phyloP scores from a whole-genome alignment of 2,329 filamentous ascomycete genomes.

The Colletotrichum lini region DNA sequence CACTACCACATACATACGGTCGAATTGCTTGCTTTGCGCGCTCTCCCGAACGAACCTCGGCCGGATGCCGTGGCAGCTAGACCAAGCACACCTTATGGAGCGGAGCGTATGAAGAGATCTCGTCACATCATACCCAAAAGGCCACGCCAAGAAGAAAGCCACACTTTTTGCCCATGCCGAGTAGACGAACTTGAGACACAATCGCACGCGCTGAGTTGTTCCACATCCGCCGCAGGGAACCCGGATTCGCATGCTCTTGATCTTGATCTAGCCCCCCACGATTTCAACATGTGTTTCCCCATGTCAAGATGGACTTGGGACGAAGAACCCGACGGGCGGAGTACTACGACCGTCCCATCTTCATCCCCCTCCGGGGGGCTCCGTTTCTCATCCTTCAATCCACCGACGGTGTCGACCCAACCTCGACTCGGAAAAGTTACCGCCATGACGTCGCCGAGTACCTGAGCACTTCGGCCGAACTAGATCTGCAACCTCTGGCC shows the following conservation, averaged over 20 bases:
- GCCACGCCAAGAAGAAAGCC: background rate
- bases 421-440: constrained; percentile 7
- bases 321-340: constrained; percentile 19
- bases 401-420: background rate
- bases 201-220: background rate
- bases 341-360: constrained; percentile 21
- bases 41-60: no score
- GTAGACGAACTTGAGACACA: constrained; percentile 13
- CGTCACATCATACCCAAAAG: background rate
- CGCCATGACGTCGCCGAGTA: constrained; percentile 31
- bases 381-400: constrained; percentile 11
- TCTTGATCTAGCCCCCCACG: constrained; percentile 1
- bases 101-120: background rate
- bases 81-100: constrained; percentile 12
- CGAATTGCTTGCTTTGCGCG: constrained; percentile 10
- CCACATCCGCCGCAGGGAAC: constrained; percentile 14
- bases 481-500: constrained; percentile 19
- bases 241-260: constrained; percentile 12
- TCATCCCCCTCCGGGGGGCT: background rate
- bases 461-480: constrained; percentile 35
- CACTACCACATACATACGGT: background rate
- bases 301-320: constrained; percentile 20
- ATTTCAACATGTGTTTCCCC: constrained; percentile 1
- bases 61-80: background rate
- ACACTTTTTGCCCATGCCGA: background rate